phyloP scores from a whole-genome alignment of 2,329 filamentous ascomycete genomes.

The Aspergillus fructus region DNA sequence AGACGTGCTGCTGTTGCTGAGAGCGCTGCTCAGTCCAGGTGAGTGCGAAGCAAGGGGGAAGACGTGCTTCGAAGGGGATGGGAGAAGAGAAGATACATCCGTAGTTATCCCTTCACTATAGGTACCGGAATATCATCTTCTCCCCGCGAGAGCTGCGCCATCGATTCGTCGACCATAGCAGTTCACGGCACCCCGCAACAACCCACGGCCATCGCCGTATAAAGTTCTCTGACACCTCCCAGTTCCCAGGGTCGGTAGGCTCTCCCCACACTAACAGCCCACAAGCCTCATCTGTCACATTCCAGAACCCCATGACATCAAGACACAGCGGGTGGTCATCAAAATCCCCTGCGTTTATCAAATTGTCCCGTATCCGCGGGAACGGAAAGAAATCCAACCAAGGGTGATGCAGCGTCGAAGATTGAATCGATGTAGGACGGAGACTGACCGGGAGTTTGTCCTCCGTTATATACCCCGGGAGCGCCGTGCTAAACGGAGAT shows the following conservation, averaged over 20 bases:
- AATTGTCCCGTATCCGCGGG: slow-evolving; percentile 42
- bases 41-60: too few relatives aligned
- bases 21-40: too few relatives aligned
- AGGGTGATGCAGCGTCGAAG: slow-evolving; percentile 41
- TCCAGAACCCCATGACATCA: slow-evolving; percentile 38
- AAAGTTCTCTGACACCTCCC: slow-evolving; percentile 50
- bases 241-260: slow-evolving; percentile 44
- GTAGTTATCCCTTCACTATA: slow-evolving; percentile 9
- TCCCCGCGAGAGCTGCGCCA: slow-evolving; percentile 28
- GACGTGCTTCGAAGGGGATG: too few relatives aligned
- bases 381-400: slow-evolving; percentile 36
- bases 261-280: slow-evolving; percentile 52
- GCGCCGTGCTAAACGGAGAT: slow-evolving; percentile 24
- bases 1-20: too few relatives aligned
- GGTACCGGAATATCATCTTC: slow-evolving; percentile 30
- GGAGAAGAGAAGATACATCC: background rate
- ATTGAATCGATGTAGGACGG: slow-evolving; percentile 42
- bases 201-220: slow-evolving; percentile 46
- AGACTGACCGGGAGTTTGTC: slow-evolving; percentile 27
- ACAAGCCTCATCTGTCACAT: slow-evolving; percentile 19
- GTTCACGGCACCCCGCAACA: slow-evolving; percentile 27
- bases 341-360: slow-evolving; percentile 30
- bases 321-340: slow-evolving; percentile 27
- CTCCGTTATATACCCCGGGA: slow-evolving; percentile 9
- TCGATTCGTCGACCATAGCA: slow-evolving; percentile 28